These are phyloP conservation scores for Starmerella apis DNA, from an alignment of 805 yeast species.

Conservation along the genomic window DNA sequence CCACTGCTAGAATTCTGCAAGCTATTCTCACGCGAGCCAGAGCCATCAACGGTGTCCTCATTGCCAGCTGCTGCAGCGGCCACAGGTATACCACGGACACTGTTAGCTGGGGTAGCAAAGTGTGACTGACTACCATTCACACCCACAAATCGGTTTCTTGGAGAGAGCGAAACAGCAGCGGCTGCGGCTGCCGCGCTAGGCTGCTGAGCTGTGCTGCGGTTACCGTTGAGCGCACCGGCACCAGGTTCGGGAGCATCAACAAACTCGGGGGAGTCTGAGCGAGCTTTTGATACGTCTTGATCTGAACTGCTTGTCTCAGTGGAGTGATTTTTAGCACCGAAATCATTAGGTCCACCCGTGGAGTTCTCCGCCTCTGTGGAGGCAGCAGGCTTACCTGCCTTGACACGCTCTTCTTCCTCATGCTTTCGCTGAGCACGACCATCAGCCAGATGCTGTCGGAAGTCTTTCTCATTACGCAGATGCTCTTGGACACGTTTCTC, in stretches of 20 bases:
- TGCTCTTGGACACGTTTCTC: slow-evolving; percentile 14
- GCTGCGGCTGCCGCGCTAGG: slow-evolving; percentile 15
- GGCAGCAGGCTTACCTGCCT: not conserved
- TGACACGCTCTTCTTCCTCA: not conserved
- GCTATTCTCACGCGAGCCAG: not conserved
- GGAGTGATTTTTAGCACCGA: not conserved
- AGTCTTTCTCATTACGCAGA: slow-evolving; percentile 1
- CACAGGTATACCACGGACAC: not conserved
- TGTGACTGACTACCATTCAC: not conserved
- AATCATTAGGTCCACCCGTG: too few relatives aligned
- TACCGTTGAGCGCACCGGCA: not conserved
- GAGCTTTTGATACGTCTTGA: not conserved
- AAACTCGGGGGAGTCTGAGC: not conserved
- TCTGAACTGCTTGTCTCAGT: not conserved
- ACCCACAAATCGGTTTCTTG: slow-evolving; percentile 16
- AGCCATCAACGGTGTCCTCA: not conserved
- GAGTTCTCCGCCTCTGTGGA: not conserved
- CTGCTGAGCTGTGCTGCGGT: slow-evolving; percentile 11
- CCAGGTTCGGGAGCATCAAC: slow-evolving; percentile 10
- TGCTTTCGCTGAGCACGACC: not conserved
- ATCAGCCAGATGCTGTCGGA: not conserved
- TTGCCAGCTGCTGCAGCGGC: not conserved
- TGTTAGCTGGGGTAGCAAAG: slow-evolving; percentile 2
- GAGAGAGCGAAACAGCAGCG: slow-evolving; percentile 16
- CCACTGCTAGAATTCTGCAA: not conserved